phyloP scores from a whole-genome alignment of 2,329 filamentous ascomycete genomes.

The Rutstroemia sp. region DNA sequence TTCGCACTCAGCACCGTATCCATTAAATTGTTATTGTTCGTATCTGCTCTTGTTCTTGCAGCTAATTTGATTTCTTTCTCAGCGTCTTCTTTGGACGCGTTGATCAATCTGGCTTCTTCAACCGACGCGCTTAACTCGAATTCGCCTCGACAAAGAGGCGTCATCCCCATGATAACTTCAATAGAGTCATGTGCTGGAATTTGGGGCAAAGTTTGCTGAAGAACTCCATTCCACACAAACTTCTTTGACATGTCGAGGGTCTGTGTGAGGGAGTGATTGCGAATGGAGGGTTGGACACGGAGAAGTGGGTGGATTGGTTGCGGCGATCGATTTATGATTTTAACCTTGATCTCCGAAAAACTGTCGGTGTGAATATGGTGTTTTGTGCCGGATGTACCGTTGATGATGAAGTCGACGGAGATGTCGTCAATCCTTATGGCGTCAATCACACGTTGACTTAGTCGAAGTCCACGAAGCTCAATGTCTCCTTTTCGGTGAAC shows the following conservation, averaged over 20 bases:
- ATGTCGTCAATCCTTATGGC: constrained; percentile 75
- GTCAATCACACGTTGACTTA: constrained; percentile 75
- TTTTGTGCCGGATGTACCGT: constrained; percentile 19
- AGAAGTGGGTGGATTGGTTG: constrained; percentile 64
- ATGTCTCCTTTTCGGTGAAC: constrained; percentile 56
- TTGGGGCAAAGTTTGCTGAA: constrained; percentile 66
- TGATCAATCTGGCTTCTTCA: constrained; percentile 61
- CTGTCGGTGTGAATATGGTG: constrained; percentile 42
- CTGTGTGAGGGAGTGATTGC: constrained; percentile 54
- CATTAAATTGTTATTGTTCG: constrained; percentile 47
- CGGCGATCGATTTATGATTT: constrained; percentile 64
- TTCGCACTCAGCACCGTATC: constrained; percentile 51
- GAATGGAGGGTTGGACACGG: constrained; percentile 68
- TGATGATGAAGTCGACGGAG: constrained; percentile 54
- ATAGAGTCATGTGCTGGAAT: constrained; percentile 51
- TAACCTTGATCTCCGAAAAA: constrained; percentile 64
- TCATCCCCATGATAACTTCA: constrained; percentile 60
- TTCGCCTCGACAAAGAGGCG: constrained; percentile 68
- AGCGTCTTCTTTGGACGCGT: constrained; percentile 15
- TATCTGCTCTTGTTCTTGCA: constrained; percentile 41
- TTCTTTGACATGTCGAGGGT: constrained; percentile 78
- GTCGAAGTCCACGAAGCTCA: constrained; percentile 67
- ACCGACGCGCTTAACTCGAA: constrained; percentile 77
- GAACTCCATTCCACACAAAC: constrained; percentile 74
- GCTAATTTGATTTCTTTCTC: constrained; percentile 24